A percentile compares a stretch with the other conserved stretches of the same genome.
Evolutionary conservation across 2,329 filamentous ascomycete species (phyloP).

Genomic region (Chalara sp.): DNA sequence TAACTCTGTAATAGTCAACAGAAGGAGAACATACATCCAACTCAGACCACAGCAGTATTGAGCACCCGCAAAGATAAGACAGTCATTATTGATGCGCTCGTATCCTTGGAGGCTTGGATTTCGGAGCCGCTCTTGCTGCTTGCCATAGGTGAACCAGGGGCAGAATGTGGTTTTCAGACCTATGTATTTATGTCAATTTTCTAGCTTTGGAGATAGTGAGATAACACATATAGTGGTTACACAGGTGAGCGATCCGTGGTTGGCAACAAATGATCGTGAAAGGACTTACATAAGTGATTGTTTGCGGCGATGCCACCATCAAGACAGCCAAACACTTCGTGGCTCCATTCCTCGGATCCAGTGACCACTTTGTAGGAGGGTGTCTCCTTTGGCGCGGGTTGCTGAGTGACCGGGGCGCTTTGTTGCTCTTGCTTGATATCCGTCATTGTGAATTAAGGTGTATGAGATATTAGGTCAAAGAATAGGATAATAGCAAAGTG

Average conservation of each 20-base stretch:
- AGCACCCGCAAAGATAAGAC: conserved; percentile 12
- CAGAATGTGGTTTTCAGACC: conserved; percentile 20
- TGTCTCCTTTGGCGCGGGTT: background rate
- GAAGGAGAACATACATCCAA: conserved; percentile 11
- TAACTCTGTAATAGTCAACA: background rate
- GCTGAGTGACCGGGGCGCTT: too few species aligned
- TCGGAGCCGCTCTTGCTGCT: conserved; percentile 15
- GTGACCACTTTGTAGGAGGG: background rate
- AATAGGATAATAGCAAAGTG: too few species aligned
- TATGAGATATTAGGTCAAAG: too few species aligned
- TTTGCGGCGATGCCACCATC: conserved; percentile 3
- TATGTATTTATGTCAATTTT: conserved; percentile 1
- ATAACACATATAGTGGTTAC: too few species aligned
- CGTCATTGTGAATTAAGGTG: too few species aligned
- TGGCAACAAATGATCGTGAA: background rate
- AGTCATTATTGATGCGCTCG: conserved; percentile 19
- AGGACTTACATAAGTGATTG: conserved; percentile 16
- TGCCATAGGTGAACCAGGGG: conserved; percentile 23
- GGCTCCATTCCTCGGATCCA: conserved; percentile 14
- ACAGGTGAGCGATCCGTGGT: too few species aligned
- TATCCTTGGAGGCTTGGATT: conserved; percentile 19
- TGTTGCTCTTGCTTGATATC: too few species aligned
- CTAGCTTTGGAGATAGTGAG: too few species aligned
- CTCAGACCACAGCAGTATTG: conserved; percentile 11
- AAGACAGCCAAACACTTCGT: conserved; percentile 18